Evolutionary conservation across 352 stramenopile species (phyloP).

Genomic region (Phytophthora quininea): DNA sequence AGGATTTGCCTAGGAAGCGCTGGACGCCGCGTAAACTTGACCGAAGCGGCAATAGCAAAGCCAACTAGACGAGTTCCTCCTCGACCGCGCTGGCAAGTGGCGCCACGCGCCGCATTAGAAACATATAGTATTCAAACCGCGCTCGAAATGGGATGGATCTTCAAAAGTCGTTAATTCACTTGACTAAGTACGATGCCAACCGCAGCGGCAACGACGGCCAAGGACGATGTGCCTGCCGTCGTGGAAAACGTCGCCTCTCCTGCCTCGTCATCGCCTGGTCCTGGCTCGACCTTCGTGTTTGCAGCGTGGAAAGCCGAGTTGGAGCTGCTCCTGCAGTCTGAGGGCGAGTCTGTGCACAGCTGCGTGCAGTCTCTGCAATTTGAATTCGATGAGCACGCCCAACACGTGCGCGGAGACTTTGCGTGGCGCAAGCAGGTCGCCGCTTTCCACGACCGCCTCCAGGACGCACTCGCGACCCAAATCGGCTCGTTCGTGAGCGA

Average conservation of each 20-base stretch:
- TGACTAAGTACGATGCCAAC: no score
- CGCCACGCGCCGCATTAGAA: no score
- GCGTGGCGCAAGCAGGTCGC: conserved; percentile 64
- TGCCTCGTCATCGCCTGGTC: neutral
- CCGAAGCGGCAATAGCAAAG: no score
- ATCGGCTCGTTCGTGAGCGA: conserved; percentile 24
- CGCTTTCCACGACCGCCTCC: conserved; percentile 52
- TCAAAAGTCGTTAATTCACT: no score
- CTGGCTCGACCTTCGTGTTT: conserved; percentile 31
- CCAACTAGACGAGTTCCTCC: no score
- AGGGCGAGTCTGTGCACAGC: conserved; percentile 31
- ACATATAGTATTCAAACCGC: no score
- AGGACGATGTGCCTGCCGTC: neutral
- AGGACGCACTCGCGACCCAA: conserved; percentile 39
- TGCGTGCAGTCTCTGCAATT: conserved; percentile 45
- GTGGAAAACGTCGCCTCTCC: neutral
- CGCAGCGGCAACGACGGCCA: no score
- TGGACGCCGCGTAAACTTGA: no score
- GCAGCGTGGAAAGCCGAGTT: conserved; percentile 44
- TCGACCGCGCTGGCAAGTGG: no score
- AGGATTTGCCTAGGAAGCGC: no score
- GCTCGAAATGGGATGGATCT: no score
- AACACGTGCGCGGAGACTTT: conserved; percentile 67
- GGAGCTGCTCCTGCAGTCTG: conserved; percentile 32
- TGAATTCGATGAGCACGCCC: conserved; percentile 59